These are phyloP conservation scores for Rhizopus delemar DNA, from an alignment of 371 early-diverging fungal species.

Conservation along the genomic window DNA sequence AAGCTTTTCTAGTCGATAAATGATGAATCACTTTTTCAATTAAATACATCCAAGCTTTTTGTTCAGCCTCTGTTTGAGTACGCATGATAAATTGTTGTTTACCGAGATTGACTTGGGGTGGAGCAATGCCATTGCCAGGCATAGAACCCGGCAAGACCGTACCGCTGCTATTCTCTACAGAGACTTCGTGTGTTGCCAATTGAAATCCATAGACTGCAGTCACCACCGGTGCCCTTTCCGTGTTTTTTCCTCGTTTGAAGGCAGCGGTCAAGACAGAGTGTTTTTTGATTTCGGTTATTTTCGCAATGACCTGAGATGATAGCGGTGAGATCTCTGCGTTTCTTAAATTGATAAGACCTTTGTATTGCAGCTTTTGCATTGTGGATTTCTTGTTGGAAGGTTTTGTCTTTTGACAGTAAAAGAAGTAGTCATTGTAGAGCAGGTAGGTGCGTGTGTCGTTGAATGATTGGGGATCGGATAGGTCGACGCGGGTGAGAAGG, in stretches of 20 bases:
- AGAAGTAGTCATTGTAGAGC: slow-evolving; percentile 22
- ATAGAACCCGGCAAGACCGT: slow-evolving; percentile 9
- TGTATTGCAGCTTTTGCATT: slow-evolving; percentile 15
- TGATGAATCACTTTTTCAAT: slow-evolving; percentile 9
- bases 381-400: not conserved
- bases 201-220: slow-evolving; percentile 23
- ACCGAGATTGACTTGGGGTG: not conserved
- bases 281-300: slow-evolving; percentile 16
- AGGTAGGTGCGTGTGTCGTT: slow-evolving; percentile 21
- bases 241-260: slow-evolving; percentile 17
- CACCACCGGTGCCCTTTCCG: not conserved
- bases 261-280: slow-evolving; percentile 1
- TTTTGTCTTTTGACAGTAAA: slow-evolving; percentile 22
- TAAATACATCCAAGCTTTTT: slow-evolving; percentile 23
- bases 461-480: slow-evolving; percentile 16
- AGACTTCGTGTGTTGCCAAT: slow-evolving; percentile 2
- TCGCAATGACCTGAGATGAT: slow-evolving; percentile 9
- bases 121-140: not conserved
- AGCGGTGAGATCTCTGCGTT: slow-evolving; percentile 18
- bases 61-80: slow-evolving; percentile 23
- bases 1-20: not conserved
- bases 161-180: not conserved
- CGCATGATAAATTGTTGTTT: slow-evolving; percentile 17
- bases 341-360: slow-evolving; percentile 20
- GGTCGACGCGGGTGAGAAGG: slow-evolving; percentile 12